Percentiles rank a stretch among this genome's conserved stretches.
phyloP scores from a whole-genome alignment of 2,329 filamentous ascomycete genomes.

The Colletotrichum abscissum region DNA sequence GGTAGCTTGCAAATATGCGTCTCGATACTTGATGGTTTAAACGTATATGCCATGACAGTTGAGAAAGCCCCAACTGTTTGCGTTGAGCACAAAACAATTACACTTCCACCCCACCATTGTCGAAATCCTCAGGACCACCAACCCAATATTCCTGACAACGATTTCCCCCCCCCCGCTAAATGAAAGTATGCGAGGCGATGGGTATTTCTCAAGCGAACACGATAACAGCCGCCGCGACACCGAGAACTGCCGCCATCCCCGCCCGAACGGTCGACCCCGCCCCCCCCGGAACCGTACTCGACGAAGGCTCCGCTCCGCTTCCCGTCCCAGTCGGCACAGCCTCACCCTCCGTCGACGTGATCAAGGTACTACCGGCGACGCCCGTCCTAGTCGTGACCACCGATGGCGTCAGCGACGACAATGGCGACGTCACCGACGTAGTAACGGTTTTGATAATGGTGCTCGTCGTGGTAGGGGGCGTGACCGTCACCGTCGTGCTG shows the following conservation, averaged over 20 bases:
- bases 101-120: too few relatives aligned
- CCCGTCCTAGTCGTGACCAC: background rate
- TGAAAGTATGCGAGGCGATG: background rate
- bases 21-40: too few relatives aligned
- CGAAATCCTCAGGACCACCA: background rate
- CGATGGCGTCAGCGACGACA: background rate
- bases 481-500: background rate
- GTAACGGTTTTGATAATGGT: background rate
- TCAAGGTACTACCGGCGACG: background rate
- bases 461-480: background rate
- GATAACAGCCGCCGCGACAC: slow-evolving; percentile 1
- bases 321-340: background rate
- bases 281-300: slow-evolving; percentile 7
- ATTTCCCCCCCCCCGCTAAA: too few relatives aligned
- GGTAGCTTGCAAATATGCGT: too few relatives aligned
- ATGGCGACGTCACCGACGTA: too few relatives aligned
- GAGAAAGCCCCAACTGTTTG: too few relatives aligned
- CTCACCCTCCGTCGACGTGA: background rate
- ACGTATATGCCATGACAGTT: too few relatives aligned
- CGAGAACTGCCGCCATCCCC: slow-evolving; percentile 9
- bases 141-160: background rate
- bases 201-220: background rate
- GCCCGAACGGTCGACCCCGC: slow-evolving; percentile 23
- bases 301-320: background rate
- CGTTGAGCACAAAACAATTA: too few relatives aligned